These are phyloP conservation scores for Dillenia turbinata DNA, from an alignment of 164 flowering plant species.

Conservation along the genomic window DNA sequence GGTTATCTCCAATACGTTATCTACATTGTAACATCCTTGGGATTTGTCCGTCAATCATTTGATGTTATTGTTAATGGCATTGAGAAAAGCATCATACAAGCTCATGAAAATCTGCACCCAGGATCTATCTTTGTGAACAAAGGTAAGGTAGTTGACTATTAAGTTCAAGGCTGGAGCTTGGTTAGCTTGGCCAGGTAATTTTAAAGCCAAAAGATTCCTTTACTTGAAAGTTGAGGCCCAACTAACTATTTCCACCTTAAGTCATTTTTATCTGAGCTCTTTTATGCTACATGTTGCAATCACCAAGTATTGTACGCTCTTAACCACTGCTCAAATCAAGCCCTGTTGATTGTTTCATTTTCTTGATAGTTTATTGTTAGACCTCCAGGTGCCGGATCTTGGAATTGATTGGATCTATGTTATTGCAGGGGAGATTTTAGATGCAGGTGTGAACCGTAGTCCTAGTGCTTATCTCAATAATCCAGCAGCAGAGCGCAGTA, in stretches of 20 bases:
- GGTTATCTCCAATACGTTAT: constrained; percentile 96
- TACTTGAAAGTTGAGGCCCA: too few species aligned
- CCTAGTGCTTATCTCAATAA: constrained; percentile 97
- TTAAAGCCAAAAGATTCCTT: too few species aligned
- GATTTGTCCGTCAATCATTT: constrained; percentile 97
- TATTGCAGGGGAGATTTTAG: constrained; percentile 74
- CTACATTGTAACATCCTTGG: constrained; percentile 90
- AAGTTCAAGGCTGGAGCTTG: neutral
- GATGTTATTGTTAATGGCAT: constrained; percentile 96
- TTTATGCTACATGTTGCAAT: too few species aligned
- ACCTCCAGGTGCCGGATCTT: too few species aligned
- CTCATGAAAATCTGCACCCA: constrained; percentile 87
- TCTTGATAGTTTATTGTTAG: neutral
- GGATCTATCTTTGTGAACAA: constrained; percentile 86
- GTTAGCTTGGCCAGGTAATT: too few species aligned
- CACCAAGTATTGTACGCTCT: too few species aligned
- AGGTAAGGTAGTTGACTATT: constrained; percentile 41
- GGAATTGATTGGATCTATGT: neutral
- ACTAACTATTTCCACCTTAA: too few species aligned
- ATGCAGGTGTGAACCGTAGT: constrained; percentile 94
- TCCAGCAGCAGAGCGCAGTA: constrained; percentile 69
- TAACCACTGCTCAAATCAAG: too few species aligned
- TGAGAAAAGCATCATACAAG: constrained; percentile 82
- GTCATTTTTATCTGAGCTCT: too few species aligned
- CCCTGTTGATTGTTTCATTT: too few species aligned